phyloP scores from a whole-genome alignment of 2,329 filamentous ascomycete species.

The Talaromyces sp. region DNA sequence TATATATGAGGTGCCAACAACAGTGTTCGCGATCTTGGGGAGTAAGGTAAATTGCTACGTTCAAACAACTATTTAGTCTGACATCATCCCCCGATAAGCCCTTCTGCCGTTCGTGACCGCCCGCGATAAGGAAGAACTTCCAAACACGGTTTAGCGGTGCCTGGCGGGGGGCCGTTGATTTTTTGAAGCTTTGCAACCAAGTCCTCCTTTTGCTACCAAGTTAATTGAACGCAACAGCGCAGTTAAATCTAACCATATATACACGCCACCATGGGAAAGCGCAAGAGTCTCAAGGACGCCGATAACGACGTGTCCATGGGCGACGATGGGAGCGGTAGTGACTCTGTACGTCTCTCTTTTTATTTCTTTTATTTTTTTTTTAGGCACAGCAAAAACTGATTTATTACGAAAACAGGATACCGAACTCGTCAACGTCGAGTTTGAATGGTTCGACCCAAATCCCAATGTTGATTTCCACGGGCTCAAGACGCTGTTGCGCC shows the following conservation, averaged over 20 bases:
- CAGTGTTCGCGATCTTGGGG: too few species aligned
- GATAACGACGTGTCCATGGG: constrained; percentile 35
- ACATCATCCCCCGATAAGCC: neutral
- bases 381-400: neutral
- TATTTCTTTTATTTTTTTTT: neutral
- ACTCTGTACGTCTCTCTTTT: constrained; percentile 16
- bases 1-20: too few species aligned
- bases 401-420: constrained; percentile 57
- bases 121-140: constrained; percentile 11
- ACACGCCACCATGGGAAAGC: constrained; percentile 41
- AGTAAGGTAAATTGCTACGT: too few species aligned
- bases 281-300: constrained; percentile 44
- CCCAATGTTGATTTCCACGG: constrained; percentile 89
- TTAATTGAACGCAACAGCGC: neutral
- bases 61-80: too few species aligned
- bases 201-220: neutral
- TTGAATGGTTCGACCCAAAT: constrained; percentile 98
- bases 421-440: constrained; percentile 90
- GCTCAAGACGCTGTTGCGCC: constrained; percentile 79
- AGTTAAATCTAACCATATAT: neutral
- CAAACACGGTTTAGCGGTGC: constrained; percentile 7
- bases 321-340: constrained; percentile 30
- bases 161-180: neutral
- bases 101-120: constrained; percentile 6
- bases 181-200: neutral